A percentile compares a stretch with the other conserved stretches of the same genome.
phyloP scores from a whole-genome alignment of 768 basidiomycete genomes.

The Sutorius australiensis region DNA sequence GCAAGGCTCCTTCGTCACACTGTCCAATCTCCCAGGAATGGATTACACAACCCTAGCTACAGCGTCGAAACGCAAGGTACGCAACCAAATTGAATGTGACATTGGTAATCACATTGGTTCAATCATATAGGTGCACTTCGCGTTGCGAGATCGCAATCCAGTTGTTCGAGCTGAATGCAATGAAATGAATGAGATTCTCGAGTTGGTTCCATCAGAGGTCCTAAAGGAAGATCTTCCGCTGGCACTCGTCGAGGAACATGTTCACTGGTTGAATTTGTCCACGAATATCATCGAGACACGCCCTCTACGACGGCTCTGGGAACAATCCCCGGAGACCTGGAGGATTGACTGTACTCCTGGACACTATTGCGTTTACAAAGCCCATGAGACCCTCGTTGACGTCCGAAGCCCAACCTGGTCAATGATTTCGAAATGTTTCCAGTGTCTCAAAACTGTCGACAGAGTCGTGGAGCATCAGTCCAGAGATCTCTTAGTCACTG shows the following conservation, averaged over 20 bases:
- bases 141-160: not conserved
- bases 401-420: slow-evolving; percentile 16
- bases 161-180: slow-evolving; percentile 5
- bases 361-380: not conserved
- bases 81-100: too few relatives aligned
- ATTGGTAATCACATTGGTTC: not conserved
- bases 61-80: slow-evolving; percentile 1
- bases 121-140: slow-evolving; percentile 15
- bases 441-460: not conserved
- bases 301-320: slow-evolving; percentile 17
- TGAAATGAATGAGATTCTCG: slow-evolving; percentile 1
- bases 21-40: not conserved
- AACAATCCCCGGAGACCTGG: slow-evolving; percentile 19
- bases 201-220: slow-evolving; percentile 16
- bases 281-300: slow-evolving; percentile 21
- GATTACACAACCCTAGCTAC: not conserved
- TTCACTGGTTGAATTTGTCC: slow-evolving; percentile 25
- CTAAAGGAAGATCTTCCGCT: slow-evolving; percentile 20
- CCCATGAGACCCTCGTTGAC: slow-evolving; percentile 14
- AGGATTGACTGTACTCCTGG: slow-evolving; percentile 1
- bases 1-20: not conserved
- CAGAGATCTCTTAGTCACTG: slow-evolving; percentile 13
- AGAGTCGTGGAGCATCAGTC: rapidly evolving
- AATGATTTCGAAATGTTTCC: slow-evolving; percentile 14
- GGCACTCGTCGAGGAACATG: slow-evolving; percentile 1